A percentile compares a stretch with the other conserved stretches of the same genome.
phyloP scores from a whole-genome alignment of 257 asterid species.

The Penstemon barbatus region DNA sequence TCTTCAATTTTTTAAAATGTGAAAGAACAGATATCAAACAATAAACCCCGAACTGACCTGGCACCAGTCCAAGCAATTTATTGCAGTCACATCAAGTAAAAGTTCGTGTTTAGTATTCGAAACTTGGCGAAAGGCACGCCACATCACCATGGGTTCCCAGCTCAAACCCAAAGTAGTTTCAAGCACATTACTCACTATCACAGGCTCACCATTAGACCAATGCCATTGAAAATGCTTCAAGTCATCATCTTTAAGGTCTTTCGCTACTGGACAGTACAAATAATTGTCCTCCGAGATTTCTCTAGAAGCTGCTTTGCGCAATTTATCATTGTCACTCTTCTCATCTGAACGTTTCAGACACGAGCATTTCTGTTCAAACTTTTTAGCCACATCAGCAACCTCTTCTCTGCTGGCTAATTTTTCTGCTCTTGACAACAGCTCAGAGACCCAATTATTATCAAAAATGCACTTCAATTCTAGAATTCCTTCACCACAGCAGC shows the following conservation, averaged over 20 bases:
- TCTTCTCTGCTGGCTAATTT: conserved; percentile 29
- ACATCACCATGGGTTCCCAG: conserved; percentile 99
- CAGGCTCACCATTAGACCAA: conserved; percentile 84
- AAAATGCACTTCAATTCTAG: conserved; percentile 48
- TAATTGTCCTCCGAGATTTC: conserved; percentile 54
- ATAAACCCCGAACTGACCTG: conserved; percentile 51
- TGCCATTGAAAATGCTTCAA: conserved; percentile 74
- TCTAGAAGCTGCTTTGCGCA: conserved; percentile 66
- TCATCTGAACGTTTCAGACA: conserved; percentile 37
- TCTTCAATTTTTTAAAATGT: too few relatives aligned
- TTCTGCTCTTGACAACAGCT: conserved; percentile 50
- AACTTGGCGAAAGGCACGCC: conserved; percentile 84
- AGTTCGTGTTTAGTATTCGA: conserved; percentile 38
- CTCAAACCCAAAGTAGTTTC: conserved; percentile 77
- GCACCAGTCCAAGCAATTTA: conserved; percentile 89
- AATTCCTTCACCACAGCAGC: conserved; percentile 66
- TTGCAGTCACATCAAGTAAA: conserved; percentile 54
- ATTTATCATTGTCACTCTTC: conserved; percentile 24
- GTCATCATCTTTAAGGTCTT: conserved; percentile 48
- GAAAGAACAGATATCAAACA: too few relatives aligned
- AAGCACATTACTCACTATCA: conserved; percentile 70
- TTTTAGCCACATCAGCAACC: conserved; percentile 22
- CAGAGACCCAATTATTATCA: conserved; percentile 38
- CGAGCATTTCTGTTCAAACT: conserved; percentile 39
- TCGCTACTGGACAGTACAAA: conserved; percentile 69